Evolutionary conservation across 2,329 filamentous ascomycete species (phyloP), one percentile per base, ranked within the genome.

Genomic region (Botryosphaeria dothidea): DNA sequence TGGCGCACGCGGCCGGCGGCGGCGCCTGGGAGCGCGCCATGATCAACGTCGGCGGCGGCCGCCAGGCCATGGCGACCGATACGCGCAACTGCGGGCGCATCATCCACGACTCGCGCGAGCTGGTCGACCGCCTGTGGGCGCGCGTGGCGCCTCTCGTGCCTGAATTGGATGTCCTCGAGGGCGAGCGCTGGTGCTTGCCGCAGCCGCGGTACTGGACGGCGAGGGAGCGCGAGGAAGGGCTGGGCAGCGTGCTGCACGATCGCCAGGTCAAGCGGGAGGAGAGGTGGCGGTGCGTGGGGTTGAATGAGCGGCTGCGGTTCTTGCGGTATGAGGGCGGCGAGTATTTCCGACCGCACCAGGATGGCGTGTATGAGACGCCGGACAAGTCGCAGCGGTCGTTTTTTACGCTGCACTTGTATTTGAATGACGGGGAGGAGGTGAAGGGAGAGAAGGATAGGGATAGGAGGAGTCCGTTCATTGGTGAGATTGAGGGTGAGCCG

Each of bases 271-370:
- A 31, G 15, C 11, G 56, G 8, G 38, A n/a, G 9, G 56, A 60
- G 38, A 38, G 56, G 81, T 83, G 64, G 77, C 77, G 11, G 82
- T 81, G 70, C 65, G 78, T 71, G 9, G 74, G 88, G 9, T 74
- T 92, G 46, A 95, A 95, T 74, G 86, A 92, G 73, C 80, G 91
- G 38, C 84, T 93, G 84, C 81, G 92, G 29, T 93, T 93, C 70
- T 78, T 96, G 58, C 89, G 86, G 71, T 95, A 95, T 73, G 82
- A 83, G 0, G 78, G 82, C 0, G 91, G 90, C 0, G 88, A 93
- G 70, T 94, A 89, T 73, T 95, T 96, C 71, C 84, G 83, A 66
- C 82, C 88, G 3, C 91, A 94, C 72, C 88, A 84, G 68, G 91
- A 94, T 72, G 87, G 85, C 0, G 70, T 79, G 0, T 94, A 90